Conservation (phyloP, 2,329 filamentous ascomycete genomes). For the Microdochium bolleyi region DNA sequence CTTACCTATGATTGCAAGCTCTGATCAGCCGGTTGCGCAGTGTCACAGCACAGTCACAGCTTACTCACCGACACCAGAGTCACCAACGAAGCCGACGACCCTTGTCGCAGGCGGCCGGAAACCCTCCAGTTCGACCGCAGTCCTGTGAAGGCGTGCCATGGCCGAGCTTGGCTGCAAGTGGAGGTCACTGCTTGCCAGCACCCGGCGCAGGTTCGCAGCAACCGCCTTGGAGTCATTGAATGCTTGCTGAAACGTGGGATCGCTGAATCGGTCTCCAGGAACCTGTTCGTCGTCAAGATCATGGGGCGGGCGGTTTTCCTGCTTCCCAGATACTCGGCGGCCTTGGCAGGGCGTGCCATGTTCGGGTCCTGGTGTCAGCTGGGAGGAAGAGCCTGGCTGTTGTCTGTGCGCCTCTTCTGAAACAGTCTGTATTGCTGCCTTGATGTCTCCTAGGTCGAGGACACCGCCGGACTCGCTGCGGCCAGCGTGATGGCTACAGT, state of each 20-base stretch:
- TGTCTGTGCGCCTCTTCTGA: background rate
- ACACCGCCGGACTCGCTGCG: background rate
- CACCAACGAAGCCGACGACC: conserved; percentile 37
- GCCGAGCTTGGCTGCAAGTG: conserved; percentile 28
- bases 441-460: background rate
- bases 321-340: background rate
- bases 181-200: conserved; percentile 24
- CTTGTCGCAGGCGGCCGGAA: conserved; percentile 30
- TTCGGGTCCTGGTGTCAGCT: background rate
- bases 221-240: conserved; percentile 23
- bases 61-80: conserved; percentile 35
- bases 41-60: background rate
- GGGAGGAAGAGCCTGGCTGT: background rate
- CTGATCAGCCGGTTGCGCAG: background rate
- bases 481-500: background rate
- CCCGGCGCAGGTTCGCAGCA: conserved; percentile 18
- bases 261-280: conserved; percentile 25
- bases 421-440: background rate
- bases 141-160: conserved; percentile 23
- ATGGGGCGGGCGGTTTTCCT: background rate
- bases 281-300: conserved; percentile 19
- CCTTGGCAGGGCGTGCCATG: background rate
- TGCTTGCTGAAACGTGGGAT: conserved; percentile 22
- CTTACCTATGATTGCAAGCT: conserved; percentile 25
- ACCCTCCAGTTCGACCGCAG: conserved; percentile 20